A percentile compares a stretch with the other conserved stretches of the same genome.
Conservation (phyloP, 768 basidiomycete species). For the Melanogaster broomeanus region DNA sequence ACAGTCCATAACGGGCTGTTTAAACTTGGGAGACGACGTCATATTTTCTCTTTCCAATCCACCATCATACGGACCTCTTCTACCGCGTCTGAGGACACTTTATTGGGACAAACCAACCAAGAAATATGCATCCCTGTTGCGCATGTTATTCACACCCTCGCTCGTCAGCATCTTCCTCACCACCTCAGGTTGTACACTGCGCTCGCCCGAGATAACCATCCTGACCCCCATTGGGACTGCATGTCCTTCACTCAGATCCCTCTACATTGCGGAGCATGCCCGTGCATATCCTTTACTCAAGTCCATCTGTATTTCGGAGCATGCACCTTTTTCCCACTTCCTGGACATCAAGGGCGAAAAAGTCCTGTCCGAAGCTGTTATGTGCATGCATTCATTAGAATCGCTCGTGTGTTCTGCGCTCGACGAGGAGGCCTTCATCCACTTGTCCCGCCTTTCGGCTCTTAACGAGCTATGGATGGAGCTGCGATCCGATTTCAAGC, state of each 20-base stretch:
- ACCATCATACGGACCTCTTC: conserved; percentile 19
- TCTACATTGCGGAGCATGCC: conserved; percentile 5
- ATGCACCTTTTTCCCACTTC: neutral
- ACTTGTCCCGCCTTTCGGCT: conserved; percentile 21
- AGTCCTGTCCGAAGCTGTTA: conserved; percentile 21
- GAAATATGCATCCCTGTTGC: conserved; percentile 20
- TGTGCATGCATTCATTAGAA: conserved; percentile 16
- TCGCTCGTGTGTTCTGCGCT: conserved; percentile 19
- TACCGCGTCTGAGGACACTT: conserved; percentile 22
- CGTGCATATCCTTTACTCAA: conserved; percentile 21
- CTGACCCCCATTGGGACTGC: conserved; percentile 17
- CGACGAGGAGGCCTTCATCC: conserved; percentile 21
- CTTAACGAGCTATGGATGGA: conserved; percentile 16
- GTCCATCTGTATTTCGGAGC: conserved; percentile 5
- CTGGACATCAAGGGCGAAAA: conserved; percentile 15
- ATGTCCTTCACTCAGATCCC: conserved; percentile 20
- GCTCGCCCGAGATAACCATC: conserved; percentile 18
- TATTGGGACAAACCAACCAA: conserved; percentile 15
- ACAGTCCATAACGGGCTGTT: neutral
- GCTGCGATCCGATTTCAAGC: conserved; percentile 13
- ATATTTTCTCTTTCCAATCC: conserved; percentile 26
- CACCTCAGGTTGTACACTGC: neutral
- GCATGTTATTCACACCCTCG: conserved; percentile 21
- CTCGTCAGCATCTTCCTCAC: conserved; percentile 16
- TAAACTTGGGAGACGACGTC: conserved; percentile 17